Percentiles rank a stretch among this genome's conserved stretches.
Evolutionary conservation across 441 rosid genomes (phyloP).

Genomic region (Euphorbia celastroides): DNA sequence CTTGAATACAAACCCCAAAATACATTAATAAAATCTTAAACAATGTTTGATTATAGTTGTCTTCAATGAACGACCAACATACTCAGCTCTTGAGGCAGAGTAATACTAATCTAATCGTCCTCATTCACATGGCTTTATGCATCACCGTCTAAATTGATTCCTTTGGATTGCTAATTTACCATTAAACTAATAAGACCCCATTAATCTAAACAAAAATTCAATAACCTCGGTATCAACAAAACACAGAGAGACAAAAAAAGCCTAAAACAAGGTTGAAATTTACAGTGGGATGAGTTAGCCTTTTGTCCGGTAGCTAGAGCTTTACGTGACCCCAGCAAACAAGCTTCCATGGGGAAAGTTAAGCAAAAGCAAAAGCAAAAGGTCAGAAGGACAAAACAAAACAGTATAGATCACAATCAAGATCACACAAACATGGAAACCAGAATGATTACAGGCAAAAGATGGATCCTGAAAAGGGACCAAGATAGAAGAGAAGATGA

Average conservation of each 20-base stretch:
- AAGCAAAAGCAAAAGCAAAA: neutral
- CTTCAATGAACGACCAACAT: constrained; percentile 38
- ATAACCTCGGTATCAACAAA: neutral
- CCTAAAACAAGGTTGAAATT: constrained; percentile 32
- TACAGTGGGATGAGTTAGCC: constrained; percentile 27
- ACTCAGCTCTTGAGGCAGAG: constrained; percentile 29
- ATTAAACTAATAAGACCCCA: neutral
- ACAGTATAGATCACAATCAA: neutral
- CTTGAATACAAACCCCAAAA: constrained; percentile 8
- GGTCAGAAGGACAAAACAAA: neutral
- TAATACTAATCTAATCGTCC: neutral
- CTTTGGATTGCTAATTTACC: neutral
- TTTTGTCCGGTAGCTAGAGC: constrained; percentile 38
- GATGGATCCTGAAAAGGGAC: constrained; percentile 15
- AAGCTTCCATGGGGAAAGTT: neutral
- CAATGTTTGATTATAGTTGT: constrained; percentile 9
- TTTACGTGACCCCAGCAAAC: constrained; percentile 49
- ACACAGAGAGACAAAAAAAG: neutral
- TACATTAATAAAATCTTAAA: neutral
- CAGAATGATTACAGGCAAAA: constrained; percentile 42
- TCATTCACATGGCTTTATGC: constrained; percentile 2
- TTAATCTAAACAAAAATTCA: neutral
- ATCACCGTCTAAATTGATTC: constrained; percentile 12
- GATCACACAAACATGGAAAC: constrained; percentile 26
- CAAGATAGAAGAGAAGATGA: constrained; percentile 18